Evolutionary conservation across 1,284 basidiomycete species (phyloP).

Genomic region (Rhodotorula mucilaginosa): DNA sequence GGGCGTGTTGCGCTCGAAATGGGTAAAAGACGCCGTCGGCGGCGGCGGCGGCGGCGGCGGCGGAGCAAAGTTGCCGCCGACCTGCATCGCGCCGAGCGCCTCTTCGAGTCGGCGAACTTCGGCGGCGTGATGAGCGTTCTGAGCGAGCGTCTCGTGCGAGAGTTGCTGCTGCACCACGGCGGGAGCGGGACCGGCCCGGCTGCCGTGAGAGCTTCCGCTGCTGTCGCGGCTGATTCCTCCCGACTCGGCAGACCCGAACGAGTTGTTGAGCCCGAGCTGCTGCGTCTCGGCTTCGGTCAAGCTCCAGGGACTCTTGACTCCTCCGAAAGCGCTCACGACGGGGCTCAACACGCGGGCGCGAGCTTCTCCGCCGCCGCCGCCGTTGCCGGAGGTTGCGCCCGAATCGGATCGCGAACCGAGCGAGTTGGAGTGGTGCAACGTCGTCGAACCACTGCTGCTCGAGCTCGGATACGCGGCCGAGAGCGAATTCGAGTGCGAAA

Average conservation of each 20-base stretch:
- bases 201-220: slow-evolving; percentile 28
- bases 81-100: slow-evolving; percentile 24
- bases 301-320: slow-evolving; percentile 35
- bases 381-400: neutral
- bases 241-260: neutral
- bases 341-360: slow-evolving; percentile 17
- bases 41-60: neutral
- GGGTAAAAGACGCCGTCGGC: neutral
- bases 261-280: slow-evolving; percentile 20
- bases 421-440: slow-evolving; percentile 13
- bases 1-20: slow-evolving; percentile 11
- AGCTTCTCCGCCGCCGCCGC: neutral
- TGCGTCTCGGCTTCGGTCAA: slow-evolving; percentile 40
- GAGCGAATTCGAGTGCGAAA: slow-evolving; percentile 35
- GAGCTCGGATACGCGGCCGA: slow-evolving; percentile 10
- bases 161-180: neutral
- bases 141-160: neutral
- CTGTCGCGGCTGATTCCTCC: slow-evolving; percentile 27
- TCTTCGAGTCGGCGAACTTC: slow-evolving; percentile 19
- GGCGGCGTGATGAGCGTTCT: slow-evolving; percentile 3
- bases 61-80: neutral
- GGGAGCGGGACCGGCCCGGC: neutral
- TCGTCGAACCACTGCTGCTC: slow-evolving; percentile 2
- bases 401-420: slow-evolving; percentile 15
- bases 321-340: slow-evolving; percentile 22